Evolutionary conservation across 2,329 filamentous ascomycete species (phyloP), one percentile per base, ranked within the genome.

Genomic region (Aureobasidium sp.): DNA sequence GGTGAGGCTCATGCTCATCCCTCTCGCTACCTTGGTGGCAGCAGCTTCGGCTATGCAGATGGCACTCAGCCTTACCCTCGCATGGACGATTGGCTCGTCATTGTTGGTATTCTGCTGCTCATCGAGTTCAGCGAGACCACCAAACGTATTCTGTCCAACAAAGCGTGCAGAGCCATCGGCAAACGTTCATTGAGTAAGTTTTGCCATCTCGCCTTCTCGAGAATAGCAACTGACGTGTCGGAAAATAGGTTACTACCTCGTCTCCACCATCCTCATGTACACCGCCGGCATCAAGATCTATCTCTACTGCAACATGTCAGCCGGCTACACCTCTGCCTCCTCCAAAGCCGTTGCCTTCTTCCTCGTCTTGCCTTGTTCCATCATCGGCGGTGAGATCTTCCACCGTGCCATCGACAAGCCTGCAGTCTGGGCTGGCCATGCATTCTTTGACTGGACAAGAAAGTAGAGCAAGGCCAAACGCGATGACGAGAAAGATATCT

Each of bases 141-240:
- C 27, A 75, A 76, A 62, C 69, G 61, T 15, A 52, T 76, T 2
- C 71, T 79, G 20, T 64, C 69, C 32, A 74, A 71, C 61, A 67
- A 63, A 12, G 48, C 73, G 3, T 69, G 79, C 24, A 69, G 75
- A 20, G 73, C 69, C 39, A 63, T 80, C 5, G 78, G 78, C 15
- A 72, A 67, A 57, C 69, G 78, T 56, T 77, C 76, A 17, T 73
- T 78, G 60, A 78, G 77, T 79, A 71, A 72, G 76, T 71, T 63
- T 10, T 37, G 37, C 29, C 7, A n/a, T 6, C 4, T 32, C 4
- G 0, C 46, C 29, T 20, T 34, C 2, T 12, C 12, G 13, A 2
- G 34, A 2, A 36, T 2, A 36, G 12, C 34, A 36, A 3, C 34
- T n/a, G n/a, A n/a, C n/a, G n/a, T n/a, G n/a, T n/a, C n/a, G n/a